These are phyloP conservation scores for Chenopodium album DNA, from an alignment of 148 eudicot species.

Conservation along the genomic window DNA sequence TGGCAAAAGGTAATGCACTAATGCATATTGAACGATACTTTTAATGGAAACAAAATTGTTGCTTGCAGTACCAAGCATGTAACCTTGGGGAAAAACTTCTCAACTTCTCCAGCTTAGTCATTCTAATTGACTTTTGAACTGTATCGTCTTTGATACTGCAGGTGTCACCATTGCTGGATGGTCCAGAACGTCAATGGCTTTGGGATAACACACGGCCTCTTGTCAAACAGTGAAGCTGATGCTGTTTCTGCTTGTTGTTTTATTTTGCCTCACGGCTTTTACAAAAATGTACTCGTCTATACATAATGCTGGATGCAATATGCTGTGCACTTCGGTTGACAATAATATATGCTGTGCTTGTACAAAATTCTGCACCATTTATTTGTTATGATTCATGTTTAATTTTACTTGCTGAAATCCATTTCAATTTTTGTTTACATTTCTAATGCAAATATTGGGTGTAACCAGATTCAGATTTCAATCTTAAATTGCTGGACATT, in stretches of 20 bases:
- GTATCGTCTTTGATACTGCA: slow-evolving; percentile 17
- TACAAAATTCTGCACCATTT: slow-evolving; percentile 1
- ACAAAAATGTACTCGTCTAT: neutral
- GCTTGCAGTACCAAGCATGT: neutral
- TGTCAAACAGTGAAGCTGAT: slow-evolving; percentile 28
- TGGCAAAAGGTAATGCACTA: slow-evolving; percentile 75
- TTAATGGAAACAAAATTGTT: neutral
- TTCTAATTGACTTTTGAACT: neutral
- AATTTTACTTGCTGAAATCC: neutral
- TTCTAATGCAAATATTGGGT: neutral
- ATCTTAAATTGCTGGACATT: too few relatives aligned
- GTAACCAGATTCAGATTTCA: too few relatives aligned
- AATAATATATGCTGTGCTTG: neutral
- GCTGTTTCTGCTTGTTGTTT: neutral
- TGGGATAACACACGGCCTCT: slow-evolving; percentile 83
- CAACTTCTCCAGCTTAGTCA: neutral
- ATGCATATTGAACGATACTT: neutral
- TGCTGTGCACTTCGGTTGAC: neutral
- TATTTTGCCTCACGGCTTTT: neutral
- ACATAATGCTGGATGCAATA: neutral
- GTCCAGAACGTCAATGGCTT: slow-evolving; percentile 76
- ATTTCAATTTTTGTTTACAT: too few relatives aligned
- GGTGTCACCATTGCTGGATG: slow-evolving; percentile 83
- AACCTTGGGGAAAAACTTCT: neutral
- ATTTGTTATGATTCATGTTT: neutral